phyloP scores from a whole-genome alignment of 257 asterid genomes.

The Sherardia arvensis region DNA sequence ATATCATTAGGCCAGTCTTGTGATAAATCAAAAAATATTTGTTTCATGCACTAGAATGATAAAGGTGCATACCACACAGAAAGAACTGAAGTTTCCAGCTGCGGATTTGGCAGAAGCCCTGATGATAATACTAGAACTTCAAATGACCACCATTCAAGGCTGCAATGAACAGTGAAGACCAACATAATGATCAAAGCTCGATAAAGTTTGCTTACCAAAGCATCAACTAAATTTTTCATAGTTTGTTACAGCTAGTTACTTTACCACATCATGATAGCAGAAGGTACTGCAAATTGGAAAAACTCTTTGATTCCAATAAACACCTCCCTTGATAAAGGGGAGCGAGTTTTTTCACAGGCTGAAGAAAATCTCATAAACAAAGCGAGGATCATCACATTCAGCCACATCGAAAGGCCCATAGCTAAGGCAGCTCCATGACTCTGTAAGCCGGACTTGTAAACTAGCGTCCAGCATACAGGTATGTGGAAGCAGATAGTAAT shows the following conservation, averaged over 20 bases:
- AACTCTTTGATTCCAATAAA: constrained; percentile 39
- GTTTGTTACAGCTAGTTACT: neutral
- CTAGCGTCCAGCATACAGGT: constrained; percentile 53
- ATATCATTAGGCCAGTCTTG: constrained; percentile 6
- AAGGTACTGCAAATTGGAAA: constrained; percentile 64
- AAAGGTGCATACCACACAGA: constrained; percentile 46
- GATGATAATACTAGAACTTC: constrained; percentile 59
- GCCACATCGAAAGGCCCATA: constrained; percentile 59
- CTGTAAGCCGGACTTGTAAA: constrained; percentile 49
- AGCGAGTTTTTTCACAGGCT: constrained; percentile 33
- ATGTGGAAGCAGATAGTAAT: constrained; percentile 43
- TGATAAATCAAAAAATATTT: neutral
- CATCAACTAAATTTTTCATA: neutral
- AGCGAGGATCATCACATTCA: constrained; percentile 43
- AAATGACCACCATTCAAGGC: constrained; percentile 80
- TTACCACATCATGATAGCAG: constrained; percentile 87
- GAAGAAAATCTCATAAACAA: constrained; percentile 48
- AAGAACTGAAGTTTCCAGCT: constrained; percentile 63
- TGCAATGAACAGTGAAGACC: constrained; percentile 7
- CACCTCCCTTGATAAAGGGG: constrained; percentile 31
- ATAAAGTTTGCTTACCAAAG: neutral
- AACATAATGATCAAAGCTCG: neutral
- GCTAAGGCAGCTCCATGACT: constrained; percentile 68
- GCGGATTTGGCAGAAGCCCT: constrained; percentile 70
- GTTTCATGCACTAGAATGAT: neutral